These are phyloP conservation scores for Penicillium italicum DNA, from an alignment of 2,329 filamentous ascomycete species.

Conservation along the genomic window DNA sequence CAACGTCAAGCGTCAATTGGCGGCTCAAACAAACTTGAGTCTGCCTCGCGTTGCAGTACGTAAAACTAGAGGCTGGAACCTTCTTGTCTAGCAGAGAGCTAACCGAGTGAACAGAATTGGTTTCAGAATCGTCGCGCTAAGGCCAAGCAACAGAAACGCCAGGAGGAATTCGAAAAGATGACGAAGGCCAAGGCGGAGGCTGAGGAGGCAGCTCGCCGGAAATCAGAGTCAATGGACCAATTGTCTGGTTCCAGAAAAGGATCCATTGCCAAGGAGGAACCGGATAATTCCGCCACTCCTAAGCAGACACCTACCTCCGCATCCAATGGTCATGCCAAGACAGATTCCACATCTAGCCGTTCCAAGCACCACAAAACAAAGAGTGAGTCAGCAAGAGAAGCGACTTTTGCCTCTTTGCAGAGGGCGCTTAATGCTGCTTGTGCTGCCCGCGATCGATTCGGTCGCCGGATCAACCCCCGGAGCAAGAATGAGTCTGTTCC, in stretches of 20 bases:
- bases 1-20: conserved; percentile 49
- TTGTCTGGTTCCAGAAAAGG: conserved; percentile 23
- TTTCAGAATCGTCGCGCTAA: conserved; percentile 53
- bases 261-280: conserved; percentile 21
- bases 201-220: conserved; percentile 34
- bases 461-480: conserved; percentile 19
- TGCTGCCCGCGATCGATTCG: conserved; percentile 37
- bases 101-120: conserved; percentile 45
- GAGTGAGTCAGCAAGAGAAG: conserved; percentile 40
- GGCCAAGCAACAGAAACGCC: conserved; percentile 50
- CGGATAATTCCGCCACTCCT: conserved; percentile 26
- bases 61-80: conserved; percentile 9
- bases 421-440: conserved; percentile 43
- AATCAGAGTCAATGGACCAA: conserved; percentile 26
- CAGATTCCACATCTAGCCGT: conserved; percentile 15
- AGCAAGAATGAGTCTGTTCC: conserved; percentile 17
- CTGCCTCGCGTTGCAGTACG: conserved; percentile 50
- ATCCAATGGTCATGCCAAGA: conserved; percentile 2
- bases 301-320: conserved; percentile 26
- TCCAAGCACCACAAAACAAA: conserved; percentile 37
- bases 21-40: conserved; percentile 48
- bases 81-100: neutral
- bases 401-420: conserved; percentile 45
- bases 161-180: conserved; percentile 48
- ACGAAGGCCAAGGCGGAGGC: conserved; percentile 39